Evolutionary conservation across 805 yeast species (phyloP).

Genomic region (Suhomyces kilbournensis): DNA sequence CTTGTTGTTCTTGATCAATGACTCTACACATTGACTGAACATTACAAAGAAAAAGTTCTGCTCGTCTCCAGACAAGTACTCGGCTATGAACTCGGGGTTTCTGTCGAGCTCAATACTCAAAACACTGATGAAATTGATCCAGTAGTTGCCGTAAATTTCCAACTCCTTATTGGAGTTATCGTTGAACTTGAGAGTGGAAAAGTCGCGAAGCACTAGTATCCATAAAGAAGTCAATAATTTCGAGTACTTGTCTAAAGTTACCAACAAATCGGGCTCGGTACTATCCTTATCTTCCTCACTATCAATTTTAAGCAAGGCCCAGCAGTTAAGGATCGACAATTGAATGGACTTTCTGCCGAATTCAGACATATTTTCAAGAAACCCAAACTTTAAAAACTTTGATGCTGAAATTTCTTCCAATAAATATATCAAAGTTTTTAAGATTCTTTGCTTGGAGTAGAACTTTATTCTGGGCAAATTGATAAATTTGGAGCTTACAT

Average conservation of each 20-base stretch:
- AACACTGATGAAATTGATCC: conserved; percentile 79
- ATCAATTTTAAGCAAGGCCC: conserved; percentile 60
- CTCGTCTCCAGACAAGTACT: conserved; percentile 54
- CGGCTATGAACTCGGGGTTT: conserved; percentile 43
- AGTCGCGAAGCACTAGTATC: conserved; percentile 74
- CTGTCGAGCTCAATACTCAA: conserved; percentile 61
- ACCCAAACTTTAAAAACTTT: conserved; percentile 51
- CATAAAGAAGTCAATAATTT: conserved; percentile 69
- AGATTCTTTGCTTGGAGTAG: conserved; percentile 47
- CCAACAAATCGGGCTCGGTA: conserved; percentile 45
- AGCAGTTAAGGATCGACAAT: conserved; percentile 61
- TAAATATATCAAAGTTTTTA: conserved; percentile 62
- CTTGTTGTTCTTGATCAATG: conserved; percentile 48
- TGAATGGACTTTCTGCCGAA: conserved; percentile 51
- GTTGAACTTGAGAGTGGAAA: conserved; percentile 61
- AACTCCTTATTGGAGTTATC: conserved; percentile 38
- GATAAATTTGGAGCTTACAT: conserved; percentile 73
- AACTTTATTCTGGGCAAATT: conserved; percentile 43
- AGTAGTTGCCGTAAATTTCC: conserved; percentile 53
- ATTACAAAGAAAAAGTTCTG: conserved; percentile 71
- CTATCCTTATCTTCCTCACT: conserved; percentile 20
- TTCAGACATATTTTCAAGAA: conserved; percentile 46
- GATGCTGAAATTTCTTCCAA: conserved; percentile 55
- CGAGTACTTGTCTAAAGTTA: conserved; percentile 54
- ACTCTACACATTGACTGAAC: conserved; percentile 81